Percentiles rank a stretch among this genome's conserved stretches.
Evolutionary conservation across 2,329 filamentous ascomycete species (phyloP).

Genomic region (Neopestalotiopsis clavispora): DNA sequence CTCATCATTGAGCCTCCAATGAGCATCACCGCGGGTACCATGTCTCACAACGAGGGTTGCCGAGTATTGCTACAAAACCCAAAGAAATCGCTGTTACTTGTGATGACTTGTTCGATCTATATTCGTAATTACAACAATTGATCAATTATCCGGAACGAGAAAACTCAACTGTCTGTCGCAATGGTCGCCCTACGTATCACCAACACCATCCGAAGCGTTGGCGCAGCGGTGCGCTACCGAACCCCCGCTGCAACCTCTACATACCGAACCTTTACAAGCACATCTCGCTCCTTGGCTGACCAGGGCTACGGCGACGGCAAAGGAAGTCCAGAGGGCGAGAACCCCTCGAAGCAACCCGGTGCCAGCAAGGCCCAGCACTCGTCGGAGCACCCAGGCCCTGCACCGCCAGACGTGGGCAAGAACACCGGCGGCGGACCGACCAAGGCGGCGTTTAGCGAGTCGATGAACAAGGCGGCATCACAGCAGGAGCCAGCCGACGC

Average conservation of each 20-base stretch:
- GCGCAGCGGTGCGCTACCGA: slow-evolving; percentile 26
- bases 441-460: slow-evolving; percentile 34
- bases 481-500: slow-evolving; percentile 35
- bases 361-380: slow-evolving; percentile 37
- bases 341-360: slow-evolving; percentile 41
- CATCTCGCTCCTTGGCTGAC: slow-evolving; percentile 27
- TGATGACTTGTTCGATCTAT: not conserved
- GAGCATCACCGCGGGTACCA: not conserved
- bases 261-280: slow-evolving; percentile 29
- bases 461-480: slow-evolving; percentile 26
- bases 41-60: not conserved
- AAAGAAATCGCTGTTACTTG: not conserved
- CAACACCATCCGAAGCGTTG: slow-evolving; percentile 28
- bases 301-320: slow-evolving; percentile 46
- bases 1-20: slow-evolving; percentile 5
- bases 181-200: slow-evolving; percentile 34
- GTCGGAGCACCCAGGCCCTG: slow-evolving; percentile 49
- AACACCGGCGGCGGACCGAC: slow-evolving; percentile 41
- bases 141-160: not conserved
- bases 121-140: not conserved
- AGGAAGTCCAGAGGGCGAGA: slow-evolving; percentile 40
- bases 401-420: slow-evolving; percentile 44
- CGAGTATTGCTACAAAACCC: not conserved
- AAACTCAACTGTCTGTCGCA: slow-evolving; percentile 16
- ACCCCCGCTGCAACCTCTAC: slow-evolving; percentile 21